Base-by-base conservation (phyloP, 176 grass and related monocot species). In the Phoenix dactylifera region DNA sequence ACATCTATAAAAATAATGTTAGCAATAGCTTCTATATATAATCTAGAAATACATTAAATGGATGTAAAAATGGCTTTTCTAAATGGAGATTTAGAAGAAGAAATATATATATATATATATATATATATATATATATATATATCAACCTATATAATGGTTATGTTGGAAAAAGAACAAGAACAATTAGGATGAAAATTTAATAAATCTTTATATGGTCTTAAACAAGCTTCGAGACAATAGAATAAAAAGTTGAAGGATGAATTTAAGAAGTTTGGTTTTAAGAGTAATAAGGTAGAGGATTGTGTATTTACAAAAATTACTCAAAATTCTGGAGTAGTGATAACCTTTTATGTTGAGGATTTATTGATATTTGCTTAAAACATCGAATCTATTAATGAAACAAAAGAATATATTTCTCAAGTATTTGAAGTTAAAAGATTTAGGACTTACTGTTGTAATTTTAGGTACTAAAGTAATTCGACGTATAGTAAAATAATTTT, bases 191-290 rank as follows among this genome's bases (percentile, higher is more conserved):
- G 7, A 5, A 58, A 24, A 26, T 22, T 58, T 14, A 58, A 58
- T 24, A 58, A 58, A 58, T 58, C 22, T 23, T 24, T 58, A 15
- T 26, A 26, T 58, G 55, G 6, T 2, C 20, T 58, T 24, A 58
- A 58, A 15, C 22, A 58, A 58, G 22, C 22, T 23, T 3, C 1
- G 4, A 24, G 26, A 4, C 20, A 20, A 20, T 28, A 4, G 26
- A 15, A 4, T 20, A 20, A 16, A 26, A 24, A 15, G 7, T 4
- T 58, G 25, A 14, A 58, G 15, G 15, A 22, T 28, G 7, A 58
- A 58, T 26, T 57, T 24, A 58, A 57, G 22, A 57, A 58, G 1
- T 58, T 5, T 58, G 5, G 24, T 58, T 57, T 58, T 58, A 58
- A 58, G 14, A 6, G 0, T 30, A 30, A 30, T 4, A 30, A 30